Conservation (phyloP, 306 rosid species). For the Quillaja saponaria region DNA sequence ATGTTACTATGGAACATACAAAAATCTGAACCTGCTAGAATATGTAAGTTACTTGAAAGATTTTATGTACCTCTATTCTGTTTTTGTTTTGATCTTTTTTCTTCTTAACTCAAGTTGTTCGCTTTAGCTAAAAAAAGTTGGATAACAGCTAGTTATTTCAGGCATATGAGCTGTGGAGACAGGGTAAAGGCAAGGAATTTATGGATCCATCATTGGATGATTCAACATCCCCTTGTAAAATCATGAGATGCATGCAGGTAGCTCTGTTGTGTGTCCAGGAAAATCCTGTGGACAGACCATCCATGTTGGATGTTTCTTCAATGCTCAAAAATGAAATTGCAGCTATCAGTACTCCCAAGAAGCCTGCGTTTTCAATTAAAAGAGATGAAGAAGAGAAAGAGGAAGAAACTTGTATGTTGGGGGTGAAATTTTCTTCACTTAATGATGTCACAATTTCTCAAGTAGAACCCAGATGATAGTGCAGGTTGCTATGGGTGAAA, state of each 20-base stretch:
- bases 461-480: conserved; percentile 40
- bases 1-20: conserved; percentile 41
- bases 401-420: conserved; percentile 5
- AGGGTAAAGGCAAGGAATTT: conserved; percentile 47
- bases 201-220: conserved; percentile 55
- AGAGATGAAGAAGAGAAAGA: conserved; percentile 2
- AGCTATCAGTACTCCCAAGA: conserved; percentile 38
- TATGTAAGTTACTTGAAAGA: conserved; percentile 39
- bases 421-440: conserved; percentile 29
- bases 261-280: conserved; percentile 68
- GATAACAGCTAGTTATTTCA: conserved; percentile 1
- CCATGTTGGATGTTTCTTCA: conserved; percentile 64
- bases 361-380: conserved; percentile 44
- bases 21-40: conserved; percentile 53
- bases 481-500: conserved; percentile 8
- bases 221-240: conserved; percentile 39
- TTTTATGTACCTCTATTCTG: neutral
- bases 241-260: conserved; percentile 62
- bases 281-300: conserved; percentile 54
- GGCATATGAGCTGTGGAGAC: conserved; percentile 62
- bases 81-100: neutral
- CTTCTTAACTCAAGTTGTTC: no score
- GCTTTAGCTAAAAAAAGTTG: neutral
- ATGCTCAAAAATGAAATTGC: conserved; percentile 47
- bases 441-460: conserved; percentile 49